phyloP scores from a whole-genome alignment of 2,329 filamentous ascomycete genomes.

The Thelonectria rubi region DNA sequence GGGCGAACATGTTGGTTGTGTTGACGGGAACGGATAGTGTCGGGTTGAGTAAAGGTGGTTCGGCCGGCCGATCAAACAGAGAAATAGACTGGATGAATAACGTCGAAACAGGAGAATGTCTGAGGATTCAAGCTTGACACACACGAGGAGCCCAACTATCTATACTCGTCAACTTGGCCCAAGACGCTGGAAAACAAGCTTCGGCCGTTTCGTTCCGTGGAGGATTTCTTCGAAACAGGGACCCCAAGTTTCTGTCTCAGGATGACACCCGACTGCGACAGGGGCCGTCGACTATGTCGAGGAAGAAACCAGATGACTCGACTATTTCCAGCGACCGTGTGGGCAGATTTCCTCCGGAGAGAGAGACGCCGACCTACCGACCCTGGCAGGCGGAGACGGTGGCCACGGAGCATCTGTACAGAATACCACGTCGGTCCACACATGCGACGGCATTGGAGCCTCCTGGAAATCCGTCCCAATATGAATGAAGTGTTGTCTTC shows the following conservation, averaged over 20 bases:
- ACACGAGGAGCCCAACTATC: neutral
- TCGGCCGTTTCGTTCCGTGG: slow-evolving; percentile 6
- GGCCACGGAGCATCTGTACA: neutral
- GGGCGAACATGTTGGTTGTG: slow-evolving; percentile 19
- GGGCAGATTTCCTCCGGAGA: slow-evolving; percentile 5
- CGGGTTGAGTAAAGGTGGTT: slow-evolving; percentile 2
- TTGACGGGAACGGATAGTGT: neutral
- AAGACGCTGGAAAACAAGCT: slow-evolving; percentile 4
- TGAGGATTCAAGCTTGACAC: neutral
- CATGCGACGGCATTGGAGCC: neutral
- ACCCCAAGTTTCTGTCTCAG: slow-evolving; percentile 17
- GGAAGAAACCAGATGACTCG: neutral
- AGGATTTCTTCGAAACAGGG: slow-evolving; percentile 16
- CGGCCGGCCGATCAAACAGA: slow-evolving; percentile 15
- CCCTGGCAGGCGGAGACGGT: neutral
- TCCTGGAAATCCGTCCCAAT: neutral
- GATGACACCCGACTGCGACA: neutral
- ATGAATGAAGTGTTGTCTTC: slow-evolving; percentile 2
- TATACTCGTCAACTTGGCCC: neutral
- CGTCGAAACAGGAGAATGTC: neutral
- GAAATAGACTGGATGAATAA: neutral
- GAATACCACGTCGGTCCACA: neutral
- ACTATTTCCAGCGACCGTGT: neutral
- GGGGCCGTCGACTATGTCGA: neutral
- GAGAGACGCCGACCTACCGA: slow-evolving; percentile 8